These are phyloP conservation scores for Platanthera guangdongensis DNA, from an alignment of 106 monocot species.

Conservation along the genomic window DNA sequence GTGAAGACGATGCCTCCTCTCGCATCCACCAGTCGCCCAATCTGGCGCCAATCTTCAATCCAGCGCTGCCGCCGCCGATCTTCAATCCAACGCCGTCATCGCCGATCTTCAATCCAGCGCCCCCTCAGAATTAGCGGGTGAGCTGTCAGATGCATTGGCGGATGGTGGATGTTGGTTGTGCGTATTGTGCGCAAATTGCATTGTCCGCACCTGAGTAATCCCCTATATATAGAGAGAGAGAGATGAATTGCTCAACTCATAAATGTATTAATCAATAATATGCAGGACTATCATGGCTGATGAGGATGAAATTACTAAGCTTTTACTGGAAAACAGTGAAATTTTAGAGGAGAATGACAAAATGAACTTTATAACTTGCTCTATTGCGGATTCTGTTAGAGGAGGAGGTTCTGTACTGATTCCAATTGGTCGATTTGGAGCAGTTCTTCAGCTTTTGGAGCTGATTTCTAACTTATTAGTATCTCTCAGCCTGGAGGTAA, in stretches of 20 bases:
- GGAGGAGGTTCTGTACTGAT: conserved; percentile 82
- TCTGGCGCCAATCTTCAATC: no score
- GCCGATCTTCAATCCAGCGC: no score
- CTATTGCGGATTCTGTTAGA: conserved; percentile 48
- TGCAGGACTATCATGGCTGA: conserved; percentile 15
- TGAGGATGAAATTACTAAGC: conserved; percentile 23
- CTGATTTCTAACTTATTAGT: conserved; percentile 44
- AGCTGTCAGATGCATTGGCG: no score
- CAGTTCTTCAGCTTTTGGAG: conserved; percentile 61
- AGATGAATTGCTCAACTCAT: neutral
- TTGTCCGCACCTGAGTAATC: no score
- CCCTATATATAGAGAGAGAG: no score
- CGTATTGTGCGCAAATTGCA: no score
- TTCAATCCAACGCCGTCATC: no score
- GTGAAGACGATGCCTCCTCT: no score
- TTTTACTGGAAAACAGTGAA: conserved; percentile 25
- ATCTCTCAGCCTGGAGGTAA: conserved; percentile 51
- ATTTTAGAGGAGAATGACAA: conserved; percentile 58
- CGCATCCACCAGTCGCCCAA: no score
- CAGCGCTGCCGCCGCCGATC: no score
- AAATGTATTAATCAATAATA: conserved; percentile 1
- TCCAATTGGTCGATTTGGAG: conserved; percentile 60
- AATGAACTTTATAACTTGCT: conserved; percentile 69
- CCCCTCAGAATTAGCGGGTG: no score
- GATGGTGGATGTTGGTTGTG: no score